Conservation (phyloP, 345 rosid genomes). For the Aquilaria sinensis region DNA sequence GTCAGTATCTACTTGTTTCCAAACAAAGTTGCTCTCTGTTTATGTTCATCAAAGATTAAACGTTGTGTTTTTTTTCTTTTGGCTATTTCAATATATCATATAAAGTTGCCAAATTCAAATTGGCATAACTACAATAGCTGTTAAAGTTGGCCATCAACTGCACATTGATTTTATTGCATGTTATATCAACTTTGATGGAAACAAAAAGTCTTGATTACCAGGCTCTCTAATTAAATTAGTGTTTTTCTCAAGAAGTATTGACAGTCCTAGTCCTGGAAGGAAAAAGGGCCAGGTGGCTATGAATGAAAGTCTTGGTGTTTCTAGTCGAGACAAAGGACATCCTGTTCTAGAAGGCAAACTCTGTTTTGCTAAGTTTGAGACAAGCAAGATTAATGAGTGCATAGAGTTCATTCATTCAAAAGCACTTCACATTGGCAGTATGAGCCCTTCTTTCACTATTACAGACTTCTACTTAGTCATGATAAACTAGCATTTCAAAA, state of each 20-base stretch:
- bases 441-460: not conserved
- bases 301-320: conserved; percentile 19
- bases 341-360: conserved; percentile 54
- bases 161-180: too few relatives aligned
- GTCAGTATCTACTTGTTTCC: too few relatives aligned
- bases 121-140: too few relatives aligned
- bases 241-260: conserved; percentile 43
- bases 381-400: conserved; percentile 78
- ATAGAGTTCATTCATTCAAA: conserved; percentile 60
- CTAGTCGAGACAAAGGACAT: conserved; percentile 13
- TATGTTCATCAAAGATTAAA: too few relatives aligned
- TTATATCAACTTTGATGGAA: too few relatives aligned
- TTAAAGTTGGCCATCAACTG: too few relatives aligned
- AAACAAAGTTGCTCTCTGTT: too few relatives aligned
- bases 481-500: too few relatives aligned
- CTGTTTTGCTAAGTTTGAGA: conserved; percentile 79
- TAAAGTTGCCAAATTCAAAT: too few relatives aligned
- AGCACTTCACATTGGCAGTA: conserved; percentile 54
- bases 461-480: too few relatives aligned
- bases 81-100: too few relatives aligned
- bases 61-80: too few relatives aligned
- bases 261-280: conserved; percentile 12
- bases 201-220: conserved; percentile 20
- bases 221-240: conserved; percentile 88
- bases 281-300: conserved; percentile 22